Percentiles rank a stretch among this genome's conserved stretches.
Evolutionary conservation across 2,329 filamentous ascomycete species (phyloP).

Genomic region (Trichoderma hamatum): DNA sequence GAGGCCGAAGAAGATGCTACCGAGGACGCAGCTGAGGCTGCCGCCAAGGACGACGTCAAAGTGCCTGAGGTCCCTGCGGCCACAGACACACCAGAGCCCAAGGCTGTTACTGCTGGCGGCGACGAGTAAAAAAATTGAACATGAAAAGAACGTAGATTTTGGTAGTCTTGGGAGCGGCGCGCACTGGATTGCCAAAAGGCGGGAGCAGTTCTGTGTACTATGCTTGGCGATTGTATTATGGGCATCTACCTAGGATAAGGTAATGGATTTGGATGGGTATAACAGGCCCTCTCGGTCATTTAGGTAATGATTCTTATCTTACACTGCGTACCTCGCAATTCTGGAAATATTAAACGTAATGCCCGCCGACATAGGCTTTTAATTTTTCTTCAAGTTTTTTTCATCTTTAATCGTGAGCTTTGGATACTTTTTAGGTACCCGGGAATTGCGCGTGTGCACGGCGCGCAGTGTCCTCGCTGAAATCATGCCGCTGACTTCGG

Average conservation of each 20-base stretch:
- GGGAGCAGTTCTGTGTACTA: conserved; percentile 7
- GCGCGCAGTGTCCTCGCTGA: background rate
- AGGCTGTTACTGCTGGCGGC: conserved; percentile 37
- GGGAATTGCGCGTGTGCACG: background rate
- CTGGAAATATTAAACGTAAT: background rate
- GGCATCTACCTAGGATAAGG: background rate
- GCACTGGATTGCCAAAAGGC: background rate
- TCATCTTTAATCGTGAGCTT: background rate
- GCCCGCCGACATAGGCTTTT: background rate
- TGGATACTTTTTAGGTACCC: background rate
- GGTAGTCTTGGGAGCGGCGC: background rate
- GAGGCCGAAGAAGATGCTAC: conserved; percentile 33
- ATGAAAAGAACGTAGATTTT: background rate
- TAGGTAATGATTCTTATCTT: conserved; percentile 1
- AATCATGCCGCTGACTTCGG: background rate
- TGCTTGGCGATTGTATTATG: conserved; percentile 6
- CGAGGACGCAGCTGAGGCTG: conserved; percentile 28
- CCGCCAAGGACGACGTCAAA: conserved; percentile 38
- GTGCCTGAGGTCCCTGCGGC: conserved; percentile 29
- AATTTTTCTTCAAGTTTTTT: background rate
- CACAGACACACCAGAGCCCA: conserved; percentile 36
- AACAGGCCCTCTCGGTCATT: background rate
- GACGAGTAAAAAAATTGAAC: conserved; percentile 32
- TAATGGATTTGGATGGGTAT: background rate
- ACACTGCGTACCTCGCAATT: background rate